Conservation (phyloP, 1,139 yeast species). For the Magnusiomyces suaveolens region DNA sequence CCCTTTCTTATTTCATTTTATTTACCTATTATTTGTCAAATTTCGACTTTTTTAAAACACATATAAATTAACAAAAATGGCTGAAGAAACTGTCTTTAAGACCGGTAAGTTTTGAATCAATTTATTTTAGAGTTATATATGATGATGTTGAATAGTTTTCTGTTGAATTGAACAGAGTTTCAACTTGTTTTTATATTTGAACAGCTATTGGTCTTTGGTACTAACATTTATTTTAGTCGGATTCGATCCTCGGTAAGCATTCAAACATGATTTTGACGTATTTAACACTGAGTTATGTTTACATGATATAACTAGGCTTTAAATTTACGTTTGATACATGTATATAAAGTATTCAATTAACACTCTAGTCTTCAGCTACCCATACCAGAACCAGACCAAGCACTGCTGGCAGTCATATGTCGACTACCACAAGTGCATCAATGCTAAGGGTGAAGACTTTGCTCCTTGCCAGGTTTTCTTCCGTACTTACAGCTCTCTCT, state of each 20-base stretch:
- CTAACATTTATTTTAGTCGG: conserved; percentile 8
- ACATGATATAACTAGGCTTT: too few species aligned
- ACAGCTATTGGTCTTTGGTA: background rate
- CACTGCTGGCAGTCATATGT: conserved; percentile 98
- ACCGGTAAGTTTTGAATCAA: conserved; percentile 63
- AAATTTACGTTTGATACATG: too few species aligned
- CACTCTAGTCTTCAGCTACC: conserved; percentile 35
- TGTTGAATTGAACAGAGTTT: background rate
- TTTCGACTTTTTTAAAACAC: background rate
- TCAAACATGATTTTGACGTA: too few species aligned
- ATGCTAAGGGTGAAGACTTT: conserved; percentile 94
- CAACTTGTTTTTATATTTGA: background rate
- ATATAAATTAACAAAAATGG: conserved; percentile 15
- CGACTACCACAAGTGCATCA: conserved; percentile 95
- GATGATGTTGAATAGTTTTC: background rate
- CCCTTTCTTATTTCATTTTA: conserved; percentile 2
- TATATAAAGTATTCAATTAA: too few species aligned
- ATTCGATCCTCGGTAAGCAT: conserved; percentile 16
- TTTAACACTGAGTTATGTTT: too few species aligned
- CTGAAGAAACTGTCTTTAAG: conserved; percentile 43
- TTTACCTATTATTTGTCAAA: background rate
- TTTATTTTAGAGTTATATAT: background rate
- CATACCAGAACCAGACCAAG: conserved; percentile 93
- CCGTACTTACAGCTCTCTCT: conserved; percentile 81
- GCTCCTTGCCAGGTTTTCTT: conserved; percentile 95